Conservation (phyloP, 2,329 filamentous ascomycete genomes). For the Trichoderma endophyticum region DNA sequence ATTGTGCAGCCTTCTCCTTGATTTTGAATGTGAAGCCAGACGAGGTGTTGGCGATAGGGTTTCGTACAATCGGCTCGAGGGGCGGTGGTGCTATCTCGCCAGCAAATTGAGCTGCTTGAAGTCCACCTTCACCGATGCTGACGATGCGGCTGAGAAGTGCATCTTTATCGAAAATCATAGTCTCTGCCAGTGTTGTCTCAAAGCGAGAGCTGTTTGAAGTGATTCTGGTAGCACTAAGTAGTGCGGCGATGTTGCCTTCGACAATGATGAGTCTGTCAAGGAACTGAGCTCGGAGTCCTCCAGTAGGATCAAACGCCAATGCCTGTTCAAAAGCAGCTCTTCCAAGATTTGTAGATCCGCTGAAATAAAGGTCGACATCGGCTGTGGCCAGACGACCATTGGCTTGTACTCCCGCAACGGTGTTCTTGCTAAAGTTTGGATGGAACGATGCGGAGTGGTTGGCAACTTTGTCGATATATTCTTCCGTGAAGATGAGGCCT, state of each 20-base stretch:
- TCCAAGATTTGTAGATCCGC: not conserved
- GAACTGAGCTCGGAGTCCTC: not conserved
- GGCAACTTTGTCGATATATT: not conserved
- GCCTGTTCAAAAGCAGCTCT: not conserved
- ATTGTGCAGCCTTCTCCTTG: slow-evolving; percentile 2
- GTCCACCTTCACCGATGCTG: not conserved
- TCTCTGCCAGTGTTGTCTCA: not conserved
- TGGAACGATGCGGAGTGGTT: not conserved
- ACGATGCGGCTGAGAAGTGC: not conserved
- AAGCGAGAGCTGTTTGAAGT: not conserved
- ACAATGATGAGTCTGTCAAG: slow-evolving; percentile 3
- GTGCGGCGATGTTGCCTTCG: not conserved
- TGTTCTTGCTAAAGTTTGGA: slow-evolving; percentile 1
- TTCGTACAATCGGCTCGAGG: not conserved
- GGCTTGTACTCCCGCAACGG: not conserved
- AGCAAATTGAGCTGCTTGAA: not conserved
- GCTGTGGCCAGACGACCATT: not conserved
- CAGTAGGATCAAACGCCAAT: not conserved
- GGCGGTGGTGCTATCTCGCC: not conserved
- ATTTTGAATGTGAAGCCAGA: not conserved
- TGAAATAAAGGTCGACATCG: not conserved
- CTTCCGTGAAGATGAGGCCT: not conserved
- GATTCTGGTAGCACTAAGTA: not conserved
- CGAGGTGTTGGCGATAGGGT: not conserved
- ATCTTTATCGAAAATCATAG: slow-evolving; percentile 1